phyloP scores from a whole-genome alignment of 768 basidiomycete genomes.

The Boletellus ananas region DNA sequence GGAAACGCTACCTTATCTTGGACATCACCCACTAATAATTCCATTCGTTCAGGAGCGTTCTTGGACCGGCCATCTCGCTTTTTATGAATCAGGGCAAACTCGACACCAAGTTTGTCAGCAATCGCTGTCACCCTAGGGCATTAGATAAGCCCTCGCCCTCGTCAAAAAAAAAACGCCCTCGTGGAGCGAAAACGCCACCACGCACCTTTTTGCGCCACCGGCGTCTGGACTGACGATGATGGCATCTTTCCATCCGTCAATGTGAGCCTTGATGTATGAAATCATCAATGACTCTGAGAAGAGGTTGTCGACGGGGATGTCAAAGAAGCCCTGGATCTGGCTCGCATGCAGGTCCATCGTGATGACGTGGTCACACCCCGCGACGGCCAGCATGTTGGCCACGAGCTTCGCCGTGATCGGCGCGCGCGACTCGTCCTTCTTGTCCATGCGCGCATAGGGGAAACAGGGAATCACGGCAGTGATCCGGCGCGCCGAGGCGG shows the following conservation, averaged over 20 bases:
- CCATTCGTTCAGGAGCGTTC: conserved; percentile 76
- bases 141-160: conserved; percentile 1
- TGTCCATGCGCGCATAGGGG: conserved; percentile 95
- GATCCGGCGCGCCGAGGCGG: conserved; percentile 90
- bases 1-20: conserved; percentile 63
- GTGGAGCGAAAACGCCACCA: conserved; percentile 9
- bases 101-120: conserved; percentile 91
- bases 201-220: conserved; percentile 96
- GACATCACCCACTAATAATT: conserved; percentile 93
- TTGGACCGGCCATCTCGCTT: conserved; percentile 70
- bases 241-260: conserved; percentile 79
- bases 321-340: conserved; percentile 99
- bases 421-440: conserved; percentile 93
- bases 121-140: conserved; percentile 80
- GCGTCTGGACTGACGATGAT: conserved; percentile 98
- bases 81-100: conserved; percentile 94
- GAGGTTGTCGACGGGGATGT: conserved; percentile 96
- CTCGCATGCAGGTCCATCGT: conserved; percentile 99
- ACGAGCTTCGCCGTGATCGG: conserved; percentile 98
- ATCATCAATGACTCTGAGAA: conserved; percentile 96
- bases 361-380: conserved; percentile 97
- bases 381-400: conserved; percentile 95
- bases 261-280: conserved; percentile 83
- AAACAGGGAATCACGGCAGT: conserved; percentile 98
- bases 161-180: not conserved